These are phyloP conservation scores for Chrysochromulina parva DNA, from an alignment of 78 protist genomes.

Conservation along the genomic window DNA sequence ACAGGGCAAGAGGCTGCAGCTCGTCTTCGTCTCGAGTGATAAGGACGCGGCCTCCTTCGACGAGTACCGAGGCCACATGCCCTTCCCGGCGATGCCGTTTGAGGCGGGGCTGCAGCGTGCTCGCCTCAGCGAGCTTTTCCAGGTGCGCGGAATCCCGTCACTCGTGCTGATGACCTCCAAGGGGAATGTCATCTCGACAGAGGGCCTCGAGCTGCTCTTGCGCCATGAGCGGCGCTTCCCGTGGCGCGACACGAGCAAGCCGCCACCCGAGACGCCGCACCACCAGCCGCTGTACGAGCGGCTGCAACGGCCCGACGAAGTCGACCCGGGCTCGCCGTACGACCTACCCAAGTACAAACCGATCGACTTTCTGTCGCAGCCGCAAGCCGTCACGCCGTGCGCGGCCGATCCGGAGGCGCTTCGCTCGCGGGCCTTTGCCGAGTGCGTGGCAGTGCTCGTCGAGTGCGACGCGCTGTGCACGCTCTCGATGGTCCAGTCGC, in stretches of 20 bases:
- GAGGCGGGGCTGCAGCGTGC: background rate
- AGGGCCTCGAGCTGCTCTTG: background rate
- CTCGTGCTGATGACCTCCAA: background rate
- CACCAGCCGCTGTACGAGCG: constrained; percentile 31
- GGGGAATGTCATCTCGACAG: background rate
- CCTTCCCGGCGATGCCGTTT: background rate
- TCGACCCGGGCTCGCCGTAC: constrained; percentile 30
- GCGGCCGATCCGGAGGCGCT: constrained; percentile 1
- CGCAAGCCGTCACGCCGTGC: background rate
- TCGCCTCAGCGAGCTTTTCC: background rate
- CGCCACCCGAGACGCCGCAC: background rate
- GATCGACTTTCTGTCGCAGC: constrained; percentile 11
- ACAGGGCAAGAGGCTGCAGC: background rate
- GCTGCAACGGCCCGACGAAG: background rate
- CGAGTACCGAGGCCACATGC: background rate
- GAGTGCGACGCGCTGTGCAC: constrained; percentile 30
- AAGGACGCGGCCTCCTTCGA: background rate
- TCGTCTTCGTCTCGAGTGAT: background rate
- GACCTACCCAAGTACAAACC: constrained; percentile 2
- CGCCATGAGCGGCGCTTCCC: background rate
- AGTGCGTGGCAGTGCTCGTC: constrained; percentile 30
- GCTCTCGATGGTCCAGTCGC: constrained; percentile 30
- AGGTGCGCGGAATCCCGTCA: background rate
- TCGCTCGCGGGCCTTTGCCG: too few species aligned
- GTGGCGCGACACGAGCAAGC: background rate